These are phyloP conservation scores for Pestalotiopsis sp. DNA, from an alignment of 2,329 filamentous ascomycete species.

Conservation along the genomic window DNA sequence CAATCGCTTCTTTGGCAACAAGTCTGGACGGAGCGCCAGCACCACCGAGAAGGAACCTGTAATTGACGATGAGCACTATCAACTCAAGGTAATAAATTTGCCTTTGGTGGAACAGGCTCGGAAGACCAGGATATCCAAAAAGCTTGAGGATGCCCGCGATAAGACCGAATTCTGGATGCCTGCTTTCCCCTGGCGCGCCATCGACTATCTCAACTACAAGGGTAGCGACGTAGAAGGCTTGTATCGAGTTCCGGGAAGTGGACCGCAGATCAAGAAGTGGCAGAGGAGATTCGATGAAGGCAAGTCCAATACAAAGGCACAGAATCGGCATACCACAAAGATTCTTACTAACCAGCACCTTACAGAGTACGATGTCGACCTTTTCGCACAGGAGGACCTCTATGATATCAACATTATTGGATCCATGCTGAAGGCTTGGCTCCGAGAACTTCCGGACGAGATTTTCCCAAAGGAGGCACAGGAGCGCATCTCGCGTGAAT, in stretches of 20 bases:
- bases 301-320: conserved; percentile 39
- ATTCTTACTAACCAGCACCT: not conserved
- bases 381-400: conserved; percentile 84
- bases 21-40: conserved; percentile 73
- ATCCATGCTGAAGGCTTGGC: conserved; percentile 95
- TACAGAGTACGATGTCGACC: conserved; percentile 81
- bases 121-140: conserved; percentile 88
- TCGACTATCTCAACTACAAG: conserved; percentile 95
- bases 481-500: conserved; percentile 78
- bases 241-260: conserved; percentile 89
- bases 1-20: conserved; percentile 77
- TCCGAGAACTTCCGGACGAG: conserved; percentile 91
- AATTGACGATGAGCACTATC: conserved; percentile 81
- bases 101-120: conserved; percentile 88
- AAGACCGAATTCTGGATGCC: conserved; percentile 99
- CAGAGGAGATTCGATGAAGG: conserved; percentile 88
- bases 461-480: conserved; percentile 87
- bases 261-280: conserved; percentile 90
- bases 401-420: conserved; percentile 97
- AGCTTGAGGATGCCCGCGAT: conserved; percentile 83
- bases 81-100: conserved; percentile 81
- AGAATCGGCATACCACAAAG: not conserved
- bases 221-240: conserved; percentile 92
- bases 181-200: conserved; percentile 90
- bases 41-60: conserved; percentile 66